Conservation (phyloP, 164 flowering plant species). For the Kingdonia uniflora region DNA sequence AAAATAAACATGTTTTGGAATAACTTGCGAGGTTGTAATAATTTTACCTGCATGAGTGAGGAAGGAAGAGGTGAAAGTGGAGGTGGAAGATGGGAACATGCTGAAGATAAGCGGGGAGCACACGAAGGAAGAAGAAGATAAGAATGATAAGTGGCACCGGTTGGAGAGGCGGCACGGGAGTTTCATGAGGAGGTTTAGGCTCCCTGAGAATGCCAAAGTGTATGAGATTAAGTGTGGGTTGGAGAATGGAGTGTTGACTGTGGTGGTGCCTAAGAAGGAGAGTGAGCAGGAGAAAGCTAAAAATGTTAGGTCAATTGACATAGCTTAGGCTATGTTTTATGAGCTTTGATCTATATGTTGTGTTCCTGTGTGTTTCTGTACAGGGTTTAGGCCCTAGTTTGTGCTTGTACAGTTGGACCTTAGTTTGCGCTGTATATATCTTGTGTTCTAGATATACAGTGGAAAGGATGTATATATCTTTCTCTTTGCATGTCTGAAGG, state of each 20-base stretch:
- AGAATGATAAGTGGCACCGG: conserved; percentile 6
- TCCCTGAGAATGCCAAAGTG: conserved; percentile 1
- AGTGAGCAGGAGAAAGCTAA: background rate
- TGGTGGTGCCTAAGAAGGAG: background rate
- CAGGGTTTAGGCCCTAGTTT: too few relatives aligned
- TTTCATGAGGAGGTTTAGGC: conserved; percentile 1
- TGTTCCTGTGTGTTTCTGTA: too few relatives aligned
- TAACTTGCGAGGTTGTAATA: too few relatives aligned
- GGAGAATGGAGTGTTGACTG: conserved; percentile 5
- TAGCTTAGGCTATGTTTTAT: too few relatives aligned
- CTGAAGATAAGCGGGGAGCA: conserved; percentile 18
- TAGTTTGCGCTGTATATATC: too few relatives aligned
- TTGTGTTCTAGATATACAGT: too few relatives aligned
- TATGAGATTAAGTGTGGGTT: conserved; percentile 3
- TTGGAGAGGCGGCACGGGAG: background rate
- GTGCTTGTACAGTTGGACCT: too few relatives aligned
- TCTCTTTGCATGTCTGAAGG: too few relatives aligned
- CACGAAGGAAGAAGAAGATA: background rate
- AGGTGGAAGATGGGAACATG: conserved; percentile 12
- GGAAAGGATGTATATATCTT: too few relatives aligned
- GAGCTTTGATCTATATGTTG: too few relatives aligned
- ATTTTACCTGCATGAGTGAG: conserved; percentile 16
- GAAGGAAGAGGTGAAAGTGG: conserved; percentile 22
- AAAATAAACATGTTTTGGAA: background rate
- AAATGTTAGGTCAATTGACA: too few relatives aligned